Percentiles rank a stretch among this genome's conserved stretches.
Evolutionary conservation across 441 rosid species (phyloP).

Genomic region (Jatropha podagrica): DNA sequence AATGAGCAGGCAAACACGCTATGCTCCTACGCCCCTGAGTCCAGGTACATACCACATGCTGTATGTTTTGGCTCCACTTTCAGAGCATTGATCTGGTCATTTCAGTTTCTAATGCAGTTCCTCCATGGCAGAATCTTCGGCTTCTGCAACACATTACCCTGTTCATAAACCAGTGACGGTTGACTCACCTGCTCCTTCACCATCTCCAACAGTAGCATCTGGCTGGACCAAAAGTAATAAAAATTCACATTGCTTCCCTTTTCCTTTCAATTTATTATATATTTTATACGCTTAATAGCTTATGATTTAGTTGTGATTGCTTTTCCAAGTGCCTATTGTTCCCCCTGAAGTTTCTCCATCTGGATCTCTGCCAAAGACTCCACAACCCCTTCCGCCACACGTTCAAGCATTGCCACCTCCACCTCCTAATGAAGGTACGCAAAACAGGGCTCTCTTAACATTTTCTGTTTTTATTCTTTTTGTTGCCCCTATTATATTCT

Average conservation of each 20-base stretch:
- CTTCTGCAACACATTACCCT: slow-evolving; percentile 36
- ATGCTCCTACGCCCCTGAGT: slow-evolving; percentile 50
- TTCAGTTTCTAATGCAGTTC: slow-evolving; percentile 22
- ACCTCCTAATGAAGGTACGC: slow-evolving; percentile 86
- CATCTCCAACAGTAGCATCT: slow-evolving; percentile 44
- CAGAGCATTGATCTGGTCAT: slow-evolving; percentile 4
- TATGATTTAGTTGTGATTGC: slow-evolving; percentile 34
- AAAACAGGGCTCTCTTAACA: slow-evolving; percentile 10
- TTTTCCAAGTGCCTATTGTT: slow-evolving; percentile 42
- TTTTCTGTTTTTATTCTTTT: not conserved
- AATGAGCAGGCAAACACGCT: slow-evolving; percentile 29
- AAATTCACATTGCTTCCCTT: not conserved
- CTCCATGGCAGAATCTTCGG: slow-evolving; percentile 33
- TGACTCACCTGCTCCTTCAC: slow-evolving; percentile 57
- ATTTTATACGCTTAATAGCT: slow-evolving; percentile 18
- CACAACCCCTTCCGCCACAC: slow-evolving; percentile 58
- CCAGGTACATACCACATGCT: slow-evolving; percentile 47
- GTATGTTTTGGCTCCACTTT: slow-evolving; percentile 16
- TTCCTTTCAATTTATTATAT: not conserved
- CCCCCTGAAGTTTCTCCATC: slow-evolving; percentile 45
- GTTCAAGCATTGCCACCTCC: slow-evolving; percentile 82
- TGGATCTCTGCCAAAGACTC: slow-evolving; percentile 45
- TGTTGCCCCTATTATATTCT: slow-evolving; percentile 9
- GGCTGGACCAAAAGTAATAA: slow-evolving; percentile 45
- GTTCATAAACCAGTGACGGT: slow-evolving; percentile 36